Base-by-base conservation (phyloP, 495 filamentous ascomycete genomes). In the Viridothelium virens region DNA sequence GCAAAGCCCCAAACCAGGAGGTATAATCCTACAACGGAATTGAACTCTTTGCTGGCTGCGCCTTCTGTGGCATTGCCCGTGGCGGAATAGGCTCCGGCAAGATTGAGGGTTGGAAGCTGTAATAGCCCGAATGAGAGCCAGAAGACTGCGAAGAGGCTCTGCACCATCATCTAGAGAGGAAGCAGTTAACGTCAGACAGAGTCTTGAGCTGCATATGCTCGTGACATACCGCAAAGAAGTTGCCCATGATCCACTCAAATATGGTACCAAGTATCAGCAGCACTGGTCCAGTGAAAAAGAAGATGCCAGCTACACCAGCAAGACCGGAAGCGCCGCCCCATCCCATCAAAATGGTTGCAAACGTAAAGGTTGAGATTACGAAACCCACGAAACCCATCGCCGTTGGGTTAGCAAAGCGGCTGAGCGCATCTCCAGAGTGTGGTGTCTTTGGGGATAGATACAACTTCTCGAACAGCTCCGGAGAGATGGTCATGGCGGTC, bases 381-480 rank as follows among this genome's bases (percentile, higher is more conserved):
- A 85, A 83, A 11, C 82, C 82, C 61, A 85, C 76, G 65, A 85
- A 80, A 7, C 81, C 82, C 46, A 85, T 74, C 2, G 83, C 77
- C 10, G 80, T 84, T 2, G 81, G 81, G 62, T 81, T 83, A n/a
- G 82, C 82, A 65, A 84, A 83, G 3, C 79, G 76, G 64, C 69
- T 74, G 72, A 79, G 77, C 59, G 77, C 77, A 66, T 84, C 81
- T 56, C 78, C 79, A 2, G 75, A 74, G 16, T 79, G 76, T 7
- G 79, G 79, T 16, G 78, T 74, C 66, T 85, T 84, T 1, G 82
- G 82, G 1, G 81, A 79, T 31, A 85, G 77, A 69, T 84, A 85
- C 10, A 84, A 78, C 73, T 84, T 84, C 74, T 85, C 81, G 53
- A 84, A 85, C 33, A 84, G 74, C 77, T 84, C 82, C 14, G 81